A percentile compares a stretch with the other conserved stretches of the same genome.
Conservation (phyloP, 2,329 filamentous ascomycete genomes). For the Arthrobotrys sinensis region DNA sequence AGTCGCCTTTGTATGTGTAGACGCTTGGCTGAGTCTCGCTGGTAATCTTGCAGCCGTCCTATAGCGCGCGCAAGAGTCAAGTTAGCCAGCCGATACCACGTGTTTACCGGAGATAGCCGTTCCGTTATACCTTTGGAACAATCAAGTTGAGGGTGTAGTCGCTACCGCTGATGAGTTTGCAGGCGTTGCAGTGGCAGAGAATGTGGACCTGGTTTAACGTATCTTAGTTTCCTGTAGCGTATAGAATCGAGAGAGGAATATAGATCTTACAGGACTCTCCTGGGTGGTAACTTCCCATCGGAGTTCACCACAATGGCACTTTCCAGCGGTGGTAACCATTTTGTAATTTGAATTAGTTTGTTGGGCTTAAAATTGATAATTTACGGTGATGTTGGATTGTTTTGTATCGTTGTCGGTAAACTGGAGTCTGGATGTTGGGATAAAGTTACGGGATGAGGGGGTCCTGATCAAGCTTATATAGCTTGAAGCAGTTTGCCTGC, state of each 20-base stretch:
- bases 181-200: slow-evolving; percentile 59
- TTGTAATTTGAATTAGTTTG: not conserved
- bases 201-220: slow-evolving; percentile 37
- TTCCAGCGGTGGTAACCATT: slow-evolving; percentile 40
- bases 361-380: slow-evolving; percentile 1
- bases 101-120: not conserved
- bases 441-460: slow-evolving; percentile 29
- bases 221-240: slow-evolving; percentile 8
- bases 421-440: slow-evolving; percentile 16
- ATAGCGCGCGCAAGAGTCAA: not conserved
- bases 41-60: slow-evolving; percentile 49
- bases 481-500: not conserved
- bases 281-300: slow-evolving; percentile 44
- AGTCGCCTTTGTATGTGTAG: slow-evolving; percentile 59
- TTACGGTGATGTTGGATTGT: not conserved
- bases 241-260: not conserved
- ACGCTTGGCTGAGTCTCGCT: slow-evolving; percentile 31
- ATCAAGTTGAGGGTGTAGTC: slow-evolving; percentile 53
- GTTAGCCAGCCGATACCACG: not conserved
- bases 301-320: slow-evolving; percentile 51
- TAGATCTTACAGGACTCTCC: slow-evolving; percentile 16
- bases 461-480: slow-evolving; percentile 42
- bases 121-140: slow-evolving; percentile 30
- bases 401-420: not conserved
- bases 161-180: slow-evolving; percentile 48